Percentiles rank a stretch among this genome's conserved stretches.
These are phyloP conservation scores for Diaporthe capsici DNA, from an alignment of 2,329 filamentous ascomycete genomes.

Conservation along the genomic window DNA sequence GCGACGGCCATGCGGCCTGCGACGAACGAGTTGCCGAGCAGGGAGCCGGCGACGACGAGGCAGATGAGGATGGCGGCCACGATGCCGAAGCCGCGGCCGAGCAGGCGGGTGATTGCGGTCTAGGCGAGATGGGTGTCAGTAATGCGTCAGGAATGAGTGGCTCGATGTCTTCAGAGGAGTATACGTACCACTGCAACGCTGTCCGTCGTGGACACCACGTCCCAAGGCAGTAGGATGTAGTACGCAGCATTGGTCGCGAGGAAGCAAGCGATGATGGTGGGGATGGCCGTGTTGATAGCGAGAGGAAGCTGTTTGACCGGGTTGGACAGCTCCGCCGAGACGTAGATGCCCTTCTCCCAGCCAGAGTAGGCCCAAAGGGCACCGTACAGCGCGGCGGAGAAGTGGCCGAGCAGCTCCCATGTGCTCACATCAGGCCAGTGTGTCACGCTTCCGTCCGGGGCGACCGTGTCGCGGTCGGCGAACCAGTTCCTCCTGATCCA, in stretches of 20 bases:
- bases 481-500: conserved; percentile 71
- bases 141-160: not conserved
- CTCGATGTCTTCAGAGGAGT: not conserved
- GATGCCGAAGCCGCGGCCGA: conserved; percentile 68
- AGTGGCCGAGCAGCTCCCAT: conserved; percentile 73
- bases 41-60: conserved; percentile 72
- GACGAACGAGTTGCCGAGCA: conserved; percentile 75
- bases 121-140: conserved; percentile 46
- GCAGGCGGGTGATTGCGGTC: conserved; percentile 68
- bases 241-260: conserved; percentile 73
- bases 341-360: conserved; percentile 75
- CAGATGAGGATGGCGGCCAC: conserved; percentile 70
- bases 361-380: conserved; percentile 76
- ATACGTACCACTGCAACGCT: conserved; percentile 72
- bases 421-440: conserved; percentile 63
- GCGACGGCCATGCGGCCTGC: conserved; percentile 73
- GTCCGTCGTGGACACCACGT: conserved; percentile 69
- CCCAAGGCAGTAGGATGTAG: conserved; percentile 74
- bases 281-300: conserved; percentile 73
- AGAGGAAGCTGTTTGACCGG: conserved; percentile 69
- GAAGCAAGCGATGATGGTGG: conserved; percentile 72
- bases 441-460: conserved; percentile 63
- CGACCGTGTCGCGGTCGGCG: conserved; percentile 61
- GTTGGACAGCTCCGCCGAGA: conserved; percentile 65
- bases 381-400: conserved; percentile 72